These are phyloP conservation scores for Arabis alpina DNA, from an alignment of 345 rosid species.

Conservation along the genomic window DNA sequence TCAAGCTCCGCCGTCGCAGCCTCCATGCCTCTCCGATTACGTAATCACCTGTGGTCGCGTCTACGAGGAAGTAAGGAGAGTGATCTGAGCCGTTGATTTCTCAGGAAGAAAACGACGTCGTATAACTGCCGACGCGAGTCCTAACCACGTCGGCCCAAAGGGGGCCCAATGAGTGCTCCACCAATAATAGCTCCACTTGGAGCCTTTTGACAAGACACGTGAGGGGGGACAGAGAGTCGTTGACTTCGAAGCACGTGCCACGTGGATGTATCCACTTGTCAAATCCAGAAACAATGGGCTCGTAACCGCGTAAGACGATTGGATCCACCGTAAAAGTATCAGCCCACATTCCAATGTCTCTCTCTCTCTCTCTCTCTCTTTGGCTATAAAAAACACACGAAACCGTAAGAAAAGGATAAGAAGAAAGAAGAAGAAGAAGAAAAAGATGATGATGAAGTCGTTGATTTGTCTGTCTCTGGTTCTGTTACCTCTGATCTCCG, in stretches of 20 bases:
- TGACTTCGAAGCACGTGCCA: constrained; percentile 19
- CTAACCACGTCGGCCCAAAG: constrained; percentile 7
- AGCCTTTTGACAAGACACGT: constrained; percentile 19
- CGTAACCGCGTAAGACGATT: constrained; percentile 27
- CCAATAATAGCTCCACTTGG: neutral
- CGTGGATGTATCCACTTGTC: constrained; percentile 27
- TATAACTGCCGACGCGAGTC: constrained; percentile 14
- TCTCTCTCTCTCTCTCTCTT: too few species aligned
- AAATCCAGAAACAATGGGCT: constrained; percentile 25
- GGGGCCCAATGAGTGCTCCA: constrained; percentile 26
- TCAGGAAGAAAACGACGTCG: neutral
- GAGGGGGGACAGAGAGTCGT: constrained; percentile 32
- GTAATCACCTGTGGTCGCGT: constrained; percentile 12
- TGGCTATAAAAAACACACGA: constrained; percentile 12
- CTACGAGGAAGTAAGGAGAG: neutral
- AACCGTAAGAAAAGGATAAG: neutral
- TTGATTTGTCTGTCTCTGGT: constrained; percentile 35
- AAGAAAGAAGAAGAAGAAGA: too few species aligned
- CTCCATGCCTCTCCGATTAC: constrained; percentile 43
- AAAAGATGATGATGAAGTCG: constrained; percentile 23
- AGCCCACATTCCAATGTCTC: constrained; percentile 21
- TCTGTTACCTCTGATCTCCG: constrained; percentile 32
- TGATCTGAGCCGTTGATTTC: constrained; percentile 24
- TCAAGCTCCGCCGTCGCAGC: constrained; percentile 60
- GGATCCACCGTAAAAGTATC: constrained; percentile 26